Evolutionary conservation across 2,329 filamentous ascomycete genomes (phyloP).

Genomic region (Claviceps purpurea): DNA sequence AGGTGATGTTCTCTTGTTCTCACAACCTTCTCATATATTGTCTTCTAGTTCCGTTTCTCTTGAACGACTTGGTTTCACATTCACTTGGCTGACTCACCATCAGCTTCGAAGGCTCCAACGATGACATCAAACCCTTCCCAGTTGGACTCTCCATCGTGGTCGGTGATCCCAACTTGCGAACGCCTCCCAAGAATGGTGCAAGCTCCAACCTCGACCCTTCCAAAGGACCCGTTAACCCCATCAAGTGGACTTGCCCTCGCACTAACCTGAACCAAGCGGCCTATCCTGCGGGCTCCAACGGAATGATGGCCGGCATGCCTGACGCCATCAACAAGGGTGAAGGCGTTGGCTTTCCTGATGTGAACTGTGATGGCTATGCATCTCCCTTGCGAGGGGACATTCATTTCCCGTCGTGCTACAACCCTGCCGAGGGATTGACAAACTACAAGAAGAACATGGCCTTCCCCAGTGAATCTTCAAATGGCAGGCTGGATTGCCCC

Average conservation of each 20-base stretch:
- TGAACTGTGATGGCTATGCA: constrained; percentile 49
- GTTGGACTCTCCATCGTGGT: constrained; percentile 57
- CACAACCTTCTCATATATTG: background rate
- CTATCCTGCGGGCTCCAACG: constrained; percentile 42
- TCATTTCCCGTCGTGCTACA: constrained; percentile 64
- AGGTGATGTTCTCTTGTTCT: constrained; percentile 11
- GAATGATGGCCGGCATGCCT: constrained; percentile 38
- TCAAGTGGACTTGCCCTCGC: constrained; percentile 50
- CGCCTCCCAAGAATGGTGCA: constrained; percentile 40
- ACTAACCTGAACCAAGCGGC: constrained; percentile 33
- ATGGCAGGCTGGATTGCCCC: constrained; percentile 41
- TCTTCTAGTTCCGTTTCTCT: no score
- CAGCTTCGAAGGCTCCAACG: constrained; percentile 48
- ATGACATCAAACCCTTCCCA: constrained; percentile 58
- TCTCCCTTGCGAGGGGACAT: constrained; percentile 53
- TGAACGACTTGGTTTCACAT: background rate
- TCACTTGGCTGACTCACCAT: background rate
- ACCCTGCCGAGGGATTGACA: constrained; percentile 45
- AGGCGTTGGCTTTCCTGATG: constrained; percentile 55
- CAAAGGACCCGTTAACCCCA: constrained; percentile 36
- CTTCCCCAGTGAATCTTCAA: constrained; percentile 37
- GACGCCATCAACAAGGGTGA: constrained; percentile 40
- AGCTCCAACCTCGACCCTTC: constrained; percentile 36
- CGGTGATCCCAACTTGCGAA: constrained; percentile 46
- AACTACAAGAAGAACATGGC: constrained; percentile 53